phyloP scores from a whole-genome alignment of 371 early-diverging fungal species.

The Actinomortierella ambigua region DNA sequence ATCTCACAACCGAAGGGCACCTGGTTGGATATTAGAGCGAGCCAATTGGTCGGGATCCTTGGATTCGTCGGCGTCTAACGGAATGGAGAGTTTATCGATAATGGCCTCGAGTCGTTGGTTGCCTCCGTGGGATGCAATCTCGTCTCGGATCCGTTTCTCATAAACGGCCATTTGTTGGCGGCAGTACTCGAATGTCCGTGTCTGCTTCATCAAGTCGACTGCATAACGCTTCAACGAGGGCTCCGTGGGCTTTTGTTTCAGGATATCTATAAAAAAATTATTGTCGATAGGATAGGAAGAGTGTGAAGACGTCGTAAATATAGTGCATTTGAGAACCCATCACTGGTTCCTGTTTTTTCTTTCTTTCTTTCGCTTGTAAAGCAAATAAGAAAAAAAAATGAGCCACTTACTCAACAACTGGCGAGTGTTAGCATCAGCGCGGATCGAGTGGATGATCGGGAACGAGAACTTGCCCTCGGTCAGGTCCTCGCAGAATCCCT shows the following conservation, averaged over 20 bases:
- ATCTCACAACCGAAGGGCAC: too few species aligned
- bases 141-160: conserved; percentile 63
- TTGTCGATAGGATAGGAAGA: not conserved
- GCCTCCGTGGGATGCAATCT: conserved; percentile 76
- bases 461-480: conserved; percentile 98
- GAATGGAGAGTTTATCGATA: conserved; percentile 51
- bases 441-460: conserved; percentile 90
- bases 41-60: too few species aligned
- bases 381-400: too few species aligned
- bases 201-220: conserved; percentile 75
- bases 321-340: too few species aligned
- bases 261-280: conserved; percentile 61
- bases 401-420: conserved; percentile 64
- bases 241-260: conserved; percentile 83
- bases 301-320: conserved; percentile 5
- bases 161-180: conserved; percentile 57
- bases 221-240: conserved; percentile 88
- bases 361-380: too few species aligned
- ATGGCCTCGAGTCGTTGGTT: conserved; percentile 69
- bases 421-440: conserved; percentile 60
- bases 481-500: conserved; percentile 97
- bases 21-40: too few species aligned
- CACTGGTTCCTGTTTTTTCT: too few species aligned
- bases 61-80: conserved; percentile 6
- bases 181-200: conserved; percentile 83